phyloP scores from a whole-genome alignment of 805 yeast genomes.

The Myxozyma lipomycoides region DNA sequence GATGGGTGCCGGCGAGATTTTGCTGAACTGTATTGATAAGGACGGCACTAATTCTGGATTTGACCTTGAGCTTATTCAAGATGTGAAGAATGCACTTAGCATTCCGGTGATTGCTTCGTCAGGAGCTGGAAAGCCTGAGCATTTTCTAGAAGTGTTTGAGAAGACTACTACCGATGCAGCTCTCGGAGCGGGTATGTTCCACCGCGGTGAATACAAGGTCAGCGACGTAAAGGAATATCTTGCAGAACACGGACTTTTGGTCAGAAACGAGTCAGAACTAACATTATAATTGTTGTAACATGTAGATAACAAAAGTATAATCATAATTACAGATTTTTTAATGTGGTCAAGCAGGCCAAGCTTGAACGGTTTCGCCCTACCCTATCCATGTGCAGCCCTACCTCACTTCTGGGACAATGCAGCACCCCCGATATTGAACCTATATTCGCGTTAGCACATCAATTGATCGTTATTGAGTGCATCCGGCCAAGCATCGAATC shows the following conservation, averaged over 20 bases:
- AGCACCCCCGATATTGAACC: no score
- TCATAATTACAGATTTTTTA: no score
- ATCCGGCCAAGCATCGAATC: no score
- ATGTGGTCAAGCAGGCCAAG: no score
- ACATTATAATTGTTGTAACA: neutral
- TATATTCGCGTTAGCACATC: no score
- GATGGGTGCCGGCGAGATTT: conserved; percentile 93
- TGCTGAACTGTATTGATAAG: conserved; percentile 90
- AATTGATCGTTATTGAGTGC: no score
- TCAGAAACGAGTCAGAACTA: conserved; percentile 45
- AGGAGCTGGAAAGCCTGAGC: conserved; percentile 94
- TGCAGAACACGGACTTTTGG: conserved; percentile 57
- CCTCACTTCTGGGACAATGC: no score
- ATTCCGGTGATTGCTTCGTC: conserved; percentile 97
- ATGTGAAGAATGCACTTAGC: conserved; percentile 67
- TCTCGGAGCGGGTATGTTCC: conserved; percentile 98
- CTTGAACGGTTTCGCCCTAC: no score
- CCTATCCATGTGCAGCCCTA: no score
- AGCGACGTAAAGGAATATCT: conserved; percentile 72
- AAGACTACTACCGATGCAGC: conserved; percentile 91
- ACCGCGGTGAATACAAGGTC: conserved; percentile 88
- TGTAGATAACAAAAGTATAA: no score
- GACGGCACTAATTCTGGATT: conserved; percentile 96
- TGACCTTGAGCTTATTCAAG: conserved; percentile 78
- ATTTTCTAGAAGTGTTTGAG: conserved; percentile 81